Evolutionary conservation across 2,329 filamentous ascomycete species (phyloP), one percentile per base, ranked within the genome.

Genomic region (Neonectria neomacrospora): DNA sequence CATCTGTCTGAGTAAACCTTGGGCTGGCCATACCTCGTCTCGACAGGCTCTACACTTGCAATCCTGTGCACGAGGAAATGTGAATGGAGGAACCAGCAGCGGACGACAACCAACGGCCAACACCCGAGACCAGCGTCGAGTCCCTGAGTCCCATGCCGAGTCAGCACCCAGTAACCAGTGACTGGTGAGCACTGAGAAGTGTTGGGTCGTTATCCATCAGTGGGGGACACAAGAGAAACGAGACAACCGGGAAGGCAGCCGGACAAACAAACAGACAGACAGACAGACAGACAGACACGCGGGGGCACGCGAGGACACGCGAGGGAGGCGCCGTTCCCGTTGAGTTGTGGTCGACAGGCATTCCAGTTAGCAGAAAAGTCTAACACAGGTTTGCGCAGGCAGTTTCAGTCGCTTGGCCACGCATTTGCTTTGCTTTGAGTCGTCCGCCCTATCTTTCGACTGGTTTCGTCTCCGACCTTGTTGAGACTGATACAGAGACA

Each of bases 311-410:
- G 39, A 47, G 48, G 41, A 34, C 22, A 28, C n/a, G 26, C 20
- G 61, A 71, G 59, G 65, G 65, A 69, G 63, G 62, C 64, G 67
- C 70, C 63, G 63, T 69, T 56, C 61, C 61, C 63, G 66, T 69
- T 71, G 64, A 63, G 70, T 64, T 64, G 54, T 65, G 58, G 47
- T 65, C 47, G 47, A 54, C 41, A 26, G 55, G 53, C 59, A 66
- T 65, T 67, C 61, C 55, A 65, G 30, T 20, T 45, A 57, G 62
- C 44, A 63, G 41, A 63, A 66, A 63, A 66, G 59, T 68, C 62
- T 59, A 68, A 70, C 58, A 58, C 55, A 45, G 32, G 26, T 54
- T 64, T 65, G 53, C 56, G 26, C 48, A 64, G 63, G 58, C 55
- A 60, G 54, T 34, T 59, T 59, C n/a, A 37, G 41, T 62, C 52